Evolutionary conservation across 169 alveolate genomes (phyloP), one percentile per base, ranked within the genome.

Genomic region (Plasmodium adleri): DNA sequence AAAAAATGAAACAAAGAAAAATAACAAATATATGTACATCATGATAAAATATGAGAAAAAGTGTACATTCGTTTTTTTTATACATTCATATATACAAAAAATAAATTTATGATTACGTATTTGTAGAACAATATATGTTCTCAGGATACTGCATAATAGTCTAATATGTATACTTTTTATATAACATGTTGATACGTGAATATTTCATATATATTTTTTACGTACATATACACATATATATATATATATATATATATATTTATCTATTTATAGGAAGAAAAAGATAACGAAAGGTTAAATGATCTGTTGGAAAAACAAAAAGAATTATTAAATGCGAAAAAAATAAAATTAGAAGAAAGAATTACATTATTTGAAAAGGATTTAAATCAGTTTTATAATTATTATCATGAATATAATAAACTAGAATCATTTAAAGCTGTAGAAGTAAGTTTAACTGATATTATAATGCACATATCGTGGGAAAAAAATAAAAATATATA

Each of bases 351-450:
- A 50, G 85, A 83, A 50, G 91, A 83, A 58, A 83, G 26, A 20
- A 13, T 83, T 3, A n/a, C 85, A 6, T 28, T 22, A 13, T 71
- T 83, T 49, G 91, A 83, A 49, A 67, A 56, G 60, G 78, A 70
- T 32, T 59, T 83, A 17, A 71, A 83, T 32, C 62, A 67, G 22
- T 83, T 83, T 63, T 71, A 83, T 59, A 68, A 83, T 24, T 54
- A 83, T 15, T 83, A 56, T 26, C 91, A 83, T 13, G 91, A 83
- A 66, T 83, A 83, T 32, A 83, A 32, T 50, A 83, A 83, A 28
- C 47, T 83, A 17, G 91, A 83, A 2, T 20, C 58, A 49, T 83
- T 70, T 32, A 83, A 83, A 52, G 54, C 91, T 2, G n/a, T 83
- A 45, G 91, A 83, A n/a, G 91, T 78, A 66, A 49, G 80, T 17